Evolutionary conservation across 2,329 filamentous ascomycete species (phyloP).

Genomic region (Xylogone sp.): DNA sequence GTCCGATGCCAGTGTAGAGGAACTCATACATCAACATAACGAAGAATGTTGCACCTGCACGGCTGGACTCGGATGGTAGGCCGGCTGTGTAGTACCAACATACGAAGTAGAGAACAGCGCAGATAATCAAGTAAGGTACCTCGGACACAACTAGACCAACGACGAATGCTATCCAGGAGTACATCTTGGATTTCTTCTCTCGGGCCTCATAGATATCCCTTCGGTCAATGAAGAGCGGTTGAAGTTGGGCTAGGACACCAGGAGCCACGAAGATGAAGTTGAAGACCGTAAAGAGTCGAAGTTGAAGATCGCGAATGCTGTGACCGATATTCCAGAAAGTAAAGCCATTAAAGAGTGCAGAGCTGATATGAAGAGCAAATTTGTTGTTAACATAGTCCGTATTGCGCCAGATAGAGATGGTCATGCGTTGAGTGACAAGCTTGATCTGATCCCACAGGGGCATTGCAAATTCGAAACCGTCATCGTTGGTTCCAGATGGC

Average conservation of each 20-base stretch:
- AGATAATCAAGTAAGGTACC: constrained; percentile 41
- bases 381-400: constrained; percentile 51
- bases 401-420: constrained; percentile 59
- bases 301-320: constrained; percentile 46
- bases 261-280: constrained; percentile 61
- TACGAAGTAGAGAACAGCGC: constrained; percentile 40
- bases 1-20: constrained; percentile 57
- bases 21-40: constrained; percentile 58
- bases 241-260: constrained; percentile 53
- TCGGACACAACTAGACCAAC: constrained; percentile 46
- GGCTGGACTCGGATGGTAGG: constrained; percentile 37
- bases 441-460: constrained; percentile 41
- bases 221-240: constrained; percentile 54
- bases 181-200: constrained; percentile 59
- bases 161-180: constrained; percentile 56
- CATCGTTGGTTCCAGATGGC: constrained; percentile 29
- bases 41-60: constrained; percentile 50
- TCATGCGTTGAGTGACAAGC: constrained; percentile 22
- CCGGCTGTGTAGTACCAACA: constrained; percentile 59
- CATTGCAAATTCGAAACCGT: constrained; percentile 48
- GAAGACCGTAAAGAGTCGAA: constrained; percentile 56
- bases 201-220: constrained; percentile 55
- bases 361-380: constrained; percentile 47
- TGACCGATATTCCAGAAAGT: constrained; percentile 57
- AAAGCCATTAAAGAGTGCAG: constrained; percentile 57